phyloP scores from a whole-genome alignment of 805 yeast genomes.

The Hanseniaspora lachancei region DNA sequence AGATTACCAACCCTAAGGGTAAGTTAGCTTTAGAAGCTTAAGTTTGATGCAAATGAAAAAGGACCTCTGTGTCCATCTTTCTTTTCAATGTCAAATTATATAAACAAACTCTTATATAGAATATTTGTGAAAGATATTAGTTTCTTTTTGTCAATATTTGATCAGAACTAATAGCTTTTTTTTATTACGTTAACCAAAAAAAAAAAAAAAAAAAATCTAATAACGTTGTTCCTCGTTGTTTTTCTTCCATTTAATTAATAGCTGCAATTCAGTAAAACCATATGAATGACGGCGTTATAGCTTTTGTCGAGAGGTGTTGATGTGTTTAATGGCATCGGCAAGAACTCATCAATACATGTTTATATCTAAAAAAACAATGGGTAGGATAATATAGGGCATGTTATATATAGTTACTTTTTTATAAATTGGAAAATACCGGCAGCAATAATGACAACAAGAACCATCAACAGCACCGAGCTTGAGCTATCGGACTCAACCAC shows the following conservation, averaged over 20 bases:
- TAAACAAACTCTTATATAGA: neutral
- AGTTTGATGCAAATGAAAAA: conserved; percentile 18
- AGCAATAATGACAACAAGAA: neutral
- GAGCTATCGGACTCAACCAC: conserved; percentile 16
- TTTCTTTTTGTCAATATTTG: conserved; percentile 17
- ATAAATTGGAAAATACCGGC: neutral
- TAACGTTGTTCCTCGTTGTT: conserved; percentile 11
- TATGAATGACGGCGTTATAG: no score
- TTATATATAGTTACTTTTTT: neutral
- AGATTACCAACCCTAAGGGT: conserved; percentile 98
- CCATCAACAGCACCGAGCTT: neutral
- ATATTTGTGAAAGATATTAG: conserved; percentile 16
- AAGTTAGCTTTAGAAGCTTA: conserved; percentile 97
- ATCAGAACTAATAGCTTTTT: conserved; percentile 13
- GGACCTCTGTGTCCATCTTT: neutral
- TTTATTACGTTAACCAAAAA: neutral
- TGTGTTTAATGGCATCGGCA: no score
- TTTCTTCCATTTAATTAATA: neutral
- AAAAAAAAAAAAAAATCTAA: conserved; percentile 5
- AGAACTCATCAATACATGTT: no score
- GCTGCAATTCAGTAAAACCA: no score
- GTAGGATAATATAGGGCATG: neutral
- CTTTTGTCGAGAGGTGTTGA: no score
- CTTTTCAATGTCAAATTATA: neutral
- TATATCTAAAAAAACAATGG: no score